Conservation (phyloP, 2,329 filamentous ascomycete species). For the Blastomyces parvus region DNA sequence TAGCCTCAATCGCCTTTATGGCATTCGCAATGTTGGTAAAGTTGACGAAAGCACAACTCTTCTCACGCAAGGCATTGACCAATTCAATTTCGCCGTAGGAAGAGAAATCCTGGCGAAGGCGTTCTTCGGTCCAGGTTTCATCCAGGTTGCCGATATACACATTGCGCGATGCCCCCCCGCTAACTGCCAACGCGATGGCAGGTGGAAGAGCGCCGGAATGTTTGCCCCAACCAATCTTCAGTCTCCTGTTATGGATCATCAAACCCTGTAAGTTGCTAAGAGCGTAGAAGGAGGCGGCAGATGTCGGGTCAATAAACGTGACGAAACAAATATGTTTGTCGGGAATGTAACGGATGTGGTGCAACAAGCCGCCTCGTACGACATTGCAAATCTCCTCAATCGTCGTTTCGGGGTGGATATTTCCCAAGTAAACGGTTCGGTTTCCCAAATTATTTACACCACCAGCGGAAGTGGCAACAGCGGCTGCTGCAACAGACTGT, state of each 20-base stretch:
- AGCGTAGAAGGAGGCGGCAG: slow-evolving; percentile 94
- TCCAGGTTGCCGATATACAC: slow-evolving; percentile 97
- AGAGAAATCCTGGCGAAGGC: slow-evolving; percentile 88
- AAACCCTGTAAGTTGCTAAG: slow-evolving; percentile 93
- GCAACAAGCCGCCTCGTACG: slow-evolving; percentile 84
- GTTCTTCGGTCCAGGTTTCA: slow-evolving; percentile 94
- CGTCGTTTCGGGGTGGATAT: slow-evolving; percentile 97
- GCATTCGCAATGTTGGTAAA: slow-evolving; percentile 99
- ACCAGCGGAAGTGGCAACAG: slow-evolving; percentile 90
- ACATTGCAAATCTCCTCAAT: slow-evolving; percentile 99
- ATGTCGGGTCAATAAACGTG: slow-evolving; percentile 97
- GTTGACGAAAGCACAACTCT: slow-evolving; percentile 99
- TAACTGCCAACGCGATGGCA: slow-evolving; percentile 90
- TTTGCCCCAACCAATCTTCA: slow-evolving; percentile 99
- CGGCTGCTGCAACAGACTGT: slow-evolving; percentile 92
- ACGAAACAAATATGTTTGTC: slow-evolving; percentile 99
- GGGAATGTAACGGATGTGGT: slow-evolving; percentile 97
- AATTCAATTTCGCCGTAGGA: slow-evolving; percentile 97
- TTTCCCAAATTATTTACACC: slow-evolving; percentile 97
- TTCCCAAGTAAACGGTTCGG: slow-evolving; percentile 93
- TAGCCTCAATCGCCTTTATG: slow-evolving; percentile 97
- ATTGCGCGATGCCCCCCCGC: slow-evolving; percentile 92
- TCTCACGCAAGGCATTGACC: slow-evolving; percentile 91
- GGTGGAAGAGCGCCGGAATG: slow-evolving; percentile 93
- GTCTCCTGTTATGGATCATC: slow-evolving; percentile 96